Base-by-base conservation (phyloP, 352 stramenopile species). In the Phytopythium helicoides region DNA sequence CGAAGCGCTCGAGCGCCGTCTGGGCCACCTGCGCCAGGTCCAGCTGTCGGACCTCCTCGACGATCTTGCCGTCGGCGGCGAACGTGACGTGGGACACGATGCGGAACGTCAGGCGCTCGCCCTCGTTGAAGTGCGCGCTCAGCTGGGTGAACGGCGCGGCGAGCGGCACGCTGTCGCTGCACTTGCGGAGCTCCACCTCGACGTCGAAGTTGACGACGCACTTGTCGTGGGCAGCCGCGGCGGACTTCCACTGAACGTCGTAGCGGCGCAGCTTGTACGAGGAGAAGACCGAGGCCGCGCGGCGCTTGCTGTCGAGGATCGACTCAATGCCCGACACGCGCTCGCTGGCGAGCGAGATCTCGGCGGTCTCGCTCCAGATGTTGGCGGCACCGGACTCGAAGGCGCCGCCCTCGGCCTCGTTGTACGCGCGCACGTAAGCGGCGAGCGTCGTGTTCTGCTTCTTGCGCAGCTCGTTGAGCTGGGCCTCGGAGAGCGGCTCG, bases 261-360 rank as follows among this genome's bases (percentile, higher is more conserved):
- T 87, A 90, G 60, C 92, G 76, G 68, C 87, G 88, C 62, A 94
- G 86, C 66, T 92, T 82, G 59, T 87, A 92, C 58, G 75, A 76
- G 22, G 57, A 66, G 52, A 94, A 94, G 22, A 94, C 81, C 15
- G 64, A 67, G 40, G 66, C 58, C 48, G 60, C 80, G 21, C 75
- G 68, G 12, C 66, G 66, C 57, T 94, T 94, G 68, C 72, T 81
- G 11, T 67, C 59, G 10, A 91, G 62, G 49, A 92, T 89, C 23
- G 64, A 56, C 22, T 81, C 49, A 38, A 92, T 55, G 16, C 83
- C 83, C 36, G 60, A 40, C 10, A 92, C 52, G 26, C 70, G 60
- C 8, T 62, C 63, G 33, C 68, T 71, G 22, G 81, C 83, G 58
- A 86, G 86, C 48, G 87, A 54, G 52, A 94, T 84, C 51, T 89